phyloP scores from a whole-genome alignment of 169 alveolate species.

The Eimeria falciformis region DNA sequence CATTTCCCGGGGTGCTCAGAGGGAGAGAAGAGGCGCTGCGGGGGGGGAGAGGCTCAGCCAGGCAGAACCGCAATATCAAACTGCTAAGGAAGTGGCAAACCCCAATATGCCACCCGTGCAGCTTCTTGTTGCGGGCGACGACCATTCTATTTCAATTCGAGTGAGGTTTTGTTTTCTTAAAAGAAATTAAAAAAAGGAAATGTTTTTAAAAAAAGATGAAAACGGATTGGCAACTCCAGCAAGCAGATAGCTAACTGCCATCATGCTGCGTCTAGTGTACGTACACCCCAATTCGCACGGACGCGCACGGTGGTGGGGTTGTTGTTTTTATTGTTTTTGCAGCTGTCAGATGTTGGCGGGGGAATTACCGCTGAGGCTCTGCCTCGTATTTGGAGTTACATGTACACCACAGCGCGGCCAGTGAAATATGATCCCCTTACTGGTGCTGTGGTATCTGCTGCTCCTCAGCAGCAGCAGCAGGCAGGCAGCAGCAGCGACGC shows the following conservation, averaged over 20 bases:
- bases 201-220: background rate
- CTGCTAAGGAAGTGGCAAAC: conserved; percentile 12
- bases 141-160: conserved; percentile 41
- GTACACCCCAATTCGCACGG: too few species aligned
- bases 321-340: background rate
- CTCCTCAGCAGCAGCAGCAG: background rate
- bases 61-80: conserved; percentile 62
- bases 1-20: too few species aligned
- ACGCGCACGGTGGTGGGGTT: too few species aligned
- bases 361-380: background rate
- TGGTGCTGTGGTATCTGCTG: background rate
- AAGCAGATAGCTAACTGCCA: background rate
- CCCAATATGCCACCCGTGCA: conserved; percentile 61
- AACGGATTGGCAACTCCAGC: background rate
- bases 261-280: too few species aligned
- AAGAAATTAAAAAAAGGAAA: too few species aligned
- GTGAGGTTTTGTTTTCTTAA: background rate
- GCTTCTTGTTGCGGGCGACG: conserved; percentile 65
- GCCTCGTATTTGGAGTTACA: conserved; percentile 56
- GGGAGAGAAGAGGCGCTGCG: too few species aligned
- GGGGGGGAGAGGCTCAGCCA: background rate
- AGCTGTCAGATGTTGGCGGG: conserved; percentile 9
- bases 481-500: background rate
- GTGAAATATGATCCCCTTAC: conserved; percentile 34
- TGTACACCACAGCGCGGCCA: conserved; percentile 72